Evolutionary conservation across 2,329 filamentous ascomycete species (phyloP), one percentile per base, ranked within the genome.

Genomic region (Beauveria rudraprayagi): DNA sequence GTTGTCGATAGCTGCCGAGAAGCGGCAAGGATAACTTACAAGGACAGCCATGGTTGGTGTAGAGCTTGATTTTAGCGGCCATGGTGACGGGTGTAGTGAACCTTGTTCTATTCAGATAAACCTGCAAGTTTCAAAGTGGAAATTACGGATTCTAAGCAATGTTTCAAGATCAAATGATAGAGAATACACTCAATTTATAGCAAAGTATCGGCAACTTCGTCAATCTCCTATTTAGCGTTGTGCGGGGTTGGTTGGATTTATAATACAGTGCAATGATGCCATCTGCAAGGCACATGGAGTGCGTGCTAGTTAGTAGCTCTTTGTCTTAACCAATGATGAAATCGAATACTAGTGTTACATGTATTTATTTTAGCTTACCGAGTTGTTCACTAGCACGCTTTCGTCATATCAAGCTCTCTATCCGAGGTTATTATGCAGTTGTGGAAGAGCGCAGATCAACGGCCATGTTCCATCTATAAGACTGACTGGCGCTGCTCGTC

Each of bases 1-100:
- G 37, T 30, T 9, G 43, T 37, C 2, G 19, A 11, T 14, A 11
- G 34, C 1, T 4, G 3, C 37, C 14, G 22, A 3, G 17, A 0
- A 7, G 9, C 16, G 22, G 1, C 22, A 48, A 26, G 17, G 1
- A 41, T 34, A 53, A 66, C 72, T 56, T 68, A 77, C 83, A 91
- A 24, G 88, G 88, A 71, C 88, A 92, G 55, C 66, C 56, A 66
- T 85, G 85, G 76, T 86, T 88, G 54, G 88, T 91, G 75, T 91
- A 91, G 47, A 90, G 77, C 37, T 77, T 86, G 71, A 90, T 84
- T 66, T 83, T 83, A 30, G 74, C 68, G 46, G 62, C 66, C 68
- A 72, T 73, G 65, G 56, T 67, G 60, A 61, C 34, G 46, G 52
- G 56, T 28, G 46, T 52, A 11, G 46, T 40, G 19, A 19, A 37